phyloP scores from a whole-genome alignment of 1,284 basidiomycete species.

The Singerocomus inundabilis region DNA sequence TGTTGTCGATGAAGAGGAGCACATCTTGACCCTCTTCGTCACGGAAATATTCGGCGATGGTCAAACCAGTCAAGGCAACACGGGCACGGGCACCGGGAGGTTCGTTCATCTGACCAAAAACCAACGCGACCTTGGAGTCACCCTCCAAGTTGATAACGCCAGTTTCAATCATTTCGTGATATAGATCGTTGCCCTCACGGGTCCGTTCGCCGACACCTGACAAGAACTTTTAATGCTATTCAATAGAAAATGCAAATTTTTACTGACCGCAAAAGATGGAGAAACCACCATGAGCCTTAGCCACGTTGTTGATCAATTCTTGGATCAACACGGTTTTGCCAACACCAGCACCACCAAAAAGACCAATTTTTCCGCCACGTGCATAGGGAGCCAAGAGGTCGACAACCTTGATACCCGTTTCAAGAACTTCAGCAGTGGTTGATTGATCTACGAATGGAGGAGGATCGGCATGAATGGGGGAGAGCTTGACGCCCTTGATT shows the following conservation, averaged over 20 bases:
- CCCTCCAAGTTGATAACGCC: constrained; percentile 99
- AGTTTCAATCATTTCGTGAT: constrained; percentile 99
- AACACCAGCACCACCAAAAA: constrained; percentile 99
- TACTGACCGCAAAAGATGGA: constrained; percentile 97
- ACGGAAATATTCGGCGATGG: constrained; percentile 99
- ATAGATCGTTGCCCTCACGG: constrained; percentile 99
- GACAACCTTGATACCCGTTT: constrained; percentile 99
- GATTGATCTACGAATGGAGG: constrained; percentile 98
- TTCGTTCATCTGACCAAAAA: constrained; percentile 99
- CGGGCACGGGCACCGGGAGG: constrained; percentile 99
- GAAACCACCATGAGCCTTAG: constrained; percentile 99
- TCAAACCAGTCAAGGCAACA: constrained; percentile 98
- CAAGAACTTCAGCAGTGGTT: constrained; percentile 95
- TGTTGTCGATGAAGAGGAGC: constrained; percentile 99
- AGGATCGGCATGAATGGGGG: constrained; percentile 95
- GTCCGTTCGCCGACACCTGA: constrained; percentile 98
- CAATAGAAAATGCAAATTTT: not conserved
- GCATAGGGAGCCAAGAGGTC: constrained; percentile 99
- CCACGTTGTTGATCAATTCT: constrained; percentile 99
- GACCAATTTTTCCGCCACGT: constrained; percentile 99
- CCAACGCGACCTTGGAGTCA: constrained; percentile 99
- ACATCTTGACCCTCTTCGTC: constrained; percentile 99
- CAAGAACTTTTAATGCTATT: not conserved
- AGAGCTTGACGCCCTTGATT: constrained; percentile 91
- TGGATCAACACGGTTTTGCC: constrained; percentile 99